These are phyloP conservation scores for Xylogone sp. DNA, from an alignment of 2,329 filamentous ascomycete genomes.

Conservation along the genomic window DNA sequence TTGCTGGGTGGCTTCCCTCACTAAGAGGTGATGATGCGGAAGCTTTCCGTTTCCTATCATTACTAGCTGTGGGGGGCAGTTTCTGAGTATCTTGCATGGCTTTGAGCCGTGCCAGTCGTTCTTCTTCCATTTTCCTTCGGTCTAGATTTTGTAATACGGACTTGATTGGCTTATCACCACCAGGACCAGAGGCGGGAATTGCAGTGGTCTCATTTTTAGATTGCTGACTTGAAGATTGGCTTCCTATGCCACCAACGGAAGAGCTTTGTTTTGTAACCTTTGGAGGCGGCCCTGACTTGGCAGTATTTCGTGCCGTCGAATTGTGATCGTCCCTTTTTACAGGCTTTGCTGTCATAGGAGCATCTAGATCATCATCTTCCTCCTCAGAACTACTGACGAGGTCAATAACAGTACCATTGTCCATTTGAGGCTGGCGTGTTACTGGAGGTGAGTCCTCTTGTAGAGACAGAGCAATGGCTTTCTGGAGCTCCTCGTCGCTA, in stretches of 20 bases:
- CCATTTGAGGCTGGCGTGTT: neutral
- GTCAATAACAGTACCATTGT: slow-evolving; percentile 1
- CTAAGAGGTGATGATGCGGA: slow-evolving; percentile 24
- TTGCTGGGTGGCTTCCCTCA: neutral
- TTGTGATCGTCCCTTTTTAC: slow-evolving; percentile 6
- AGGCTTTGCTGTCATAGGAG: slow-evolving; percentile 11
- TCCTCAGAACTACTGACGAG: slow-evolving; percentile 5
- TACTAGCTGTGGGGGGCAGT: neutral
- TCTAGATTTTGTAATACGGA: slow-evolving; percentile 42
- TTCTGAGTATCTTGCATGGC: slow-evolving; percentile 55
- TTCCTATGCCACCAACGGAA: neutral
- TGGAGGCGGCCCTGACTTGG: too few relatives aligned
- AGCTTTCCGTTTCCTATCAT: slow-evolving; percentile 23
- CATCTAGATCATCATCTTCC: slow-evolving; percentile 10
- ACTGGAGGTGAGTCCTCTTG: slow-evolving; percentile 28
- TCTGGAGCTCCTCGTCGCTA: slow-evolving; percentile 50
- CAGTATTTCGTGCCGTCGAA: slow-evolving; percentile 6
- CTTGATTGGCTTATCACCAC: neutral
- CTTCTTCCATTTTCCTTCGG: slow-evolving; percentile 80
- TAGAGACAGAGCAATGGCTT: slow-evolving; percentile 58
- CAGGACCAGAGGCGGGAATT: neutral
- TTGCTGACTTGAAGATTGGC: neutral
- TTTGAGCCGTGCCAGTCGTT: slow-evolving; percentile 62
- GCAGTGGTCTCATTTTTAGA: neutral
- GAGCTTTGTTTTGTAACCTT: too few relatives aligned